Evolutionary conservation across 225 moss, liverwort and hornwort species (phyloP).

Genomic region (Rhytidiadelphus loreus): DNA sequence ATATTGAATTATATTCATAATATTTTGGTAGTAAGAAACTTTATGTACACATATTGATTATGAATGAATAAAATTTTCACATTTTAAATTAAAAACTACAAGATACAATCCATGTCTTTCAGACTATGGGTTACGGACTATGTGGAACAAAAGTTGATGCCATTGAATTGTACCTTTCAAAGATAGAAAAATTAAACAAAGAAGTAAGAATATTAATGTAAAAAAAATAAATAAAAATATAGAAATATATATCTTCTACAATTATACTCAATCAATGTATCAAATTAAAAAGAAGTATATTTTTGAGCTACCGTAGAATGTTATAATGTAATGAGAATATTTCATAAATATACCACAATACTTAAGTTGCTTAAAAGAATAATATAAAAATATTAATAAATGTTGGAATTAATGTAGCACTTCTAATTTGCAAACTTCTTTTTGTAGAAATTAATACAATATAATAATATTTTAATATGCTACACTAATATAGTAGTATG

Average conservation of each 20-base stretch:
- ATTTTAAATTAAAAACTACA: background rate
- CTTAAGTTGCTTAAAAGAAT: rapidly evolving
- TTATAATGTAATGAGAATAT: background rate
- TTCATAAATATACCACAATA: background rate
- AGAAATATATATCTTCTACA: too few relatives aligned
- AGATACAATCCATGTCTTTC: background rate
- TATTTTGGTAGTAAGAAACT: background rate
- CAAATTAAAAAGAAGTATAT: background rate
- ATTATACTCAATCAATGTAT: background rate
- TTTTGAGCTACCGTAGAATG: too few relatives aligned
- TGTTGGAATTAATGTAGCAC: too few relatives aligned
- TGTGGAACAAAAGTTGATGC: constrained; percentile 55
- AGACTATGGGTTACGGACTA: constrained; percentile 44
- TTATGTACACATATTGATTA: background rate
- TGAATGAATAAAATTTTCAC: too few relatives aligned
- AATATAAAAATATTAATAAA: too few relatives aligned
- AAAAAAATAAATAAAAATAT: background rate
- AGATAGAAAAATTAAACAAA: constrained; percentile 34
- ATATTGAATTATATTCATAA: background rate
- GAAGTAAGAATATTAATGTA: constrained; percentile 10
- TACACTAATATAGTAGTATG: background rate
- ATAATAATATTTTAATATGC: background rate
- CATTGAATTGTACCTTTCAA: constrained; percentile 43
- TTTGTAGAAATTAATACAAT: too few relatives aligned
- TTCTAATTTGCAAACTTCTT: background rate